phyloP scores from a whole-genome alignment of 495 filamentous ascomycete genomes.

The Neurospora intermedia region DNA sequence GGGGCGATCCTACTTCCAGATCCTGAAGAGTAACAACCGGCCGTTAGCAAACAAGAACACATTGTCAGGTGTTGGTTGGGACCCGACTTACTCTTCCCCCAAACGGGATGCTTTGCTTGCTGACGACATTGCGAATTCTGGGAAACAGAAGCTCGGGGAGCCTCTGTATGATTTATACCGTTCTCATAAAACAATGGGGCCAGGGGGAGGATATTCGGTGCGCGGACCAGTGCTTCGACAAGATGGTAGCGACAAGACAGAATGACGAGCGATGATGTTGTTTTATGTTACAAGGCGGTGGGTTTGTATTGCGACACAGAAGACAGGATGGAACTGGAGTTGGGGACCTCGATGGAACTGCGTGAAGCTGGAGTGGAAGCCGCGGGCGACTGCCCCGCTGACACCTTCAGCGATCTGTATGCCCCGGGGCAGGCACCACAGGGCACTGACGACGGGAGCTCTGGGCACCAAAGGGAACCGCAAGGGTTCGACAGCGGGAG shows the following conservation, averaged over 20 bases:
- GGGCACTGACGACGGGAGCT: neutral
- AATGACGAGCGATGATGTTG: neutral
- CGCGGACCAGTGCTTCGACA: neutral
- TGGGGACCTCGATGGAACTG: neutral
- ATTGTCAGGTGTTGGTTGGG: neutral
- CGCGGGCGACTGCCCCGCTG: neutral
- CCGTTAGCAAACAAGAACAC: neutral
- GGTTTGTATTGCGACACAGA: slow-evolving; percentile 3
- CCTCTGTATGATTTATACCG: neutral
- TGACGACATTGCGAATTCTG: slow-evolving; percentile 55
- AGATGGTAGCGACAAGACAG: neutral
- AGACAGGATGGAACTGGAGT: neutral
- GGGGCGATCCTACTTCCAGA: slow-evolving; percentile 79
- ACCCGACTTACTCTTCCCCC: slow-evolving; percentile 82
- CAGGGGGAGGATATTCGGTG: neutral
- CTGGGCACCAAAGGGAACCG: neutral
- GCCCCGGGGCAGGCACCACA: neutral
- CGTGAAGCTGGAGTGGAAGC: neutral
- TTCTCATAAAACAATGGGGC: neutral
- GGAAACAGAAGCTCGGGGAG: neutral
- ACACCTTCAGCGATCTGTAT: neutral
- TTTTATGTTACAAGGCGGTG: slow-evolving; percentile 10
- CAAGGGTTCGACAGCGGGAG: neutral
- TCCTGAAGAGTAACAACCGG: slow-evolving; percentile 39
- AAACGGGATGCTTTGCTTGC: slow-evolving; percentile 83